Conservation (phyloP, 441 rosid species). For the Brassica balearica region DNA sequence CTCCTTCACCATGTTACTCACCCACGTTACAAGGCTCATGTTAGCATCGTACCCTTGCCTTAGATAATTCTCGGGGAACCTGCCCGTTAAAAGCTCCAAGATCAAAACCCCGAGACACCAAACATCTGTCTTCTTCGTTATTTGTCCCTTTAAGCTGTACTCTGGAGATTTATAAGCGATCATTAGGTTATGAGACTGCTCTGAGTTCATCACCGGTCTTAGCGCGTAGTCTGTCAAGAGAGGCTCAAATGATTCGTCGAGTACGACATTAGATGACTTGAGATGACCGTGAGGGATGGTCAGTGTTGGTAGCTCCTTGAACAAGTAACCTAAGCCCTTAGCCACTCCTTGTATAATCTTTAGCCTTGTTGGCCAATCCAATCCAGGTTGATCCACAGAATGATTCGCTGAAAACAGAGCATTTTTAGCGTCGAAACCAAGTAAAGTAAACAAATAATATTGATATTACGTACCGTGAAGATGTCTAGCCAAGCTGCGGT, state of each 20-base stretch:
- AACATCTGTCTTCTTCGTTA: slow-evolving; percentile 73
- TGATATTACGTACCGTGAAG: slow-evolving; percentile 67
- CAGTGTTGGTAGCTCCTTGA: slow-evolving; percentile 66
- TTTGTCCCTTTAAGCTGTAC: slow-evolving; percentile 52
- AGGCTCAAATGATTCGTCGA: slow-evolving; percentile 65
- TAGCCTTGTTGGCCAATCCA: slow-evolving; percentile 72
- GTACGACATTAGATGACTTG: slow-evolving; percentile 91
- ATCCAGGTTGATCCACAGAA: slow-evolving; percentile 33
- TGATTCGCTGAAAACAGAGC: slow-evolving; percentile 3
- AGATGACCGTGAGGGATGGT: slow-evolving; percentile 87
- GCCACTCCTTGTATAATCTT: slow-evolving; percentile 79
- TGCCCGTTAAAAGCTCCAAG: slow-evolving; percentile 77
- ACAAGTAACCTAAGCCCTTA: slow-evolving; percentile 74
- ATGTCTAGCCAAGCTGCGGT: slow-evolving; percentile 82
- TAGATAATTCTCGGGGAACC: slow-evolving; percentile 77
- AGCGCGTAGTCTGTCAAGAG: slow-evolving; percentile 74
- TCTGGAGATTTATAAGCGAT: slow-evolving; percentile 87
- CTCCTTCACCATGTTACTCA: slow-evolving; percentile 66
- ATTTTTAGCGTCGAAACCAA: background rate
- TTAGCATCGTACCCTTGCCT: slow-evolving; percentile 52
- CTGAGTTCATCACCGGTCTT: slow-evolving; percentile 74
- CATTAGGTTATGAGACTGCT: slow-evolving; percentile 69
- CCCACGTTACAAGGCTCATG: slow-evolving; percentile 72
- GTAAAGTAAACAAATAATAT: background rate
- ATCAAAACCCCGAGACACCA: slow-evolving; percentile 88